Evolutionary conservation across 2,329 filamentous ascomycete species (phyloP), one percentile per base, ranked within the genome.

Genomic region (Fusarium algeriense): DNA sequence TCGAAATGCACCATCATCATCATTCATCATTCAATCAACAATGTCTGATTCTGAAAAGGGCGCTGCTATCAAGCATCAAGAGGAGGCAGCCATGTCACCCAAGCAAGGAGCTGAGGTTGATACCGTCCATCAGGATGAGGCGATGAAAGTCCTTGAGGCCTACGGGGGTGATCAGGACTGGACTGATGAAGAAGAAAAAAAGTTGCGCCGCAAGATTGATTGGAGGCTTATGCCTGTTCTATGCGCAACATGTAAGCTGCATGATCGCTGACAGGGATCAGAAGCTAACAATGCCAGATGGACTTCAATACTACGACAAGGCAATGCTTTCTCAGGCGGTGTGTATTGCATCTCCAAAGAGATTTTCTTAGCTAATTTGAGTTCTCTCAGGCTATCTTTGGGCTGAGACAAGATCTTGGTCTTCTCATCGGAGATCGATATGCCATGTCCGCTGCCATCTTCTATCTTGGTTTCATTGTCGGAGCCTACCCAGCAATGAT

Each of bases 291-390:
- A 8, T 12, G 5, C 38, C 11, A 52, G 48, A 52, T 6, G 48
- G 48, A 38, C 32, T 52, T 6, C 83, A 85, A 68, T 86, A 85
- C 61, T 85, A 85, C 46, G 84, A 86, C 67, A 86, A 87, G 73
- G 85, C 85, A 5, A 87, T 88, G 83, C 75, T 88, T 19, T 84
- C 82, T 2, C 85, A 88, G 70, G 86, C 86, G 48, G 85, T 85
- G 74, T 61, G 77, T 46, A 30, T 3, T 4, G 10, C 10, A 10
- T 17, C 40, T n/a, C 19, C 5, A 5, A 3, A n/a, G 4, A 11
- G 7, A 11, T 19, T 1, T 7, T 3, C 3, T 12, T 49, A 9
- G n/a, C 37, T 60, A 19, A 44, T 12, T 28, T 17, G 3, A 17
- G 1, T 23, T 44, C 6, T 35, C 10, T 11, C 6, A 74, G 72